These are phyloP conservation scores for Nakazawaea siamensis DNA, from an alignment of 805 yeast species.

Conservation along the genomic window DNA sequence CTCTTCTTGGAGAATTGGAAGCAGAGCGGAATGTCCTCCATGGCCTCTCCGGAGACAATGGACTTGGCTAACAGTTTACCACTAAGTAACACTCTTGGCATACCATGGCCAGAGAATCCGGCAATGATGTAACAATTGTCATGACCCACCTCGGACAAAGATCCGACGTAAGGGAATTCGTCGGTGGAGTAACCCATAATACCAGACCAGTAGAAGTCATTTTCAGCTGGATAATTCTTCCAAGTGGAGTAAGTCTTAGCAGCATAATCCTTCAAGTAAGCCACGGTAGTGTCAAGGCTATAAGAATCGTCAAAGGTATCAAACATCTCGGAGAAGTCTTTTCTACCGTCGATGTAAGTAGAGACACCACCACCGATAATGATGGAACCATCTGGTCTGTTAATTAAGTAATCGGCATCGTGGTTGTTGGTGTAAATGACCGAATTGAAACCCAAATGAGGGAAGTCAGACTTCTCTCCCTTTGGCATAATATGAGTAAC, in stretches of 20 bases:
- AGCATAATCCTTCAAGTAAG: conserved; percentile 10
- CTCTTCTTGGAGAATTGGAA: conserved; percentile 11
- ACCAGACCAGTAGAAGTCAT: conserved; percentile 12
- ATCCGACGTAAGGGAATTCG: conserved; percentile 14
- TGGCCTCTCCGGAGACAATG: conserved; percentile 6
- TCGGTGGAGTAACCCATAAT: conserved; percentile 14
- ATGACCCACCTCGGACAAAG: conserved; percentile 5
- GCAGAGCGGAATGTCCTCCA: conserved; percentile 12
- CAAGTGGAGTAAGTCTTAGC: conserved; percentile 9
- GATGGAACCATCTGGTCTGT: conserved; percentile 29
- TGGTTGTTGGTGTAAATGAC: conserved; percentile 14
- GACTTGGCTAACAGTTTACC: conserved; percentile 12
- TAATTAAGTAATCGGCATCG: conserved; percentile 23
- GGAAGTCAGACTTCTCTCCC: conserved; percentile 14
- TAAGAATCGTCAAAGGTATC: conserved; percentile 12
- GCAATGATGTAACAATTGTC: conserved; percentile 11
- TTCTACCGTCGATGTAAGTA: conserved; percentile 1
- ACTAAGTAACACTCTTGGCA: conserved; percentile 13
- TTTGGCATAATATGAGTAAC: conserved; percentile 17
- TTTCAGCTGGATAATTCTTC: conserved; percentile 7
- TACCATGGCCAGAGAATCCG: conserved; percentile 15
- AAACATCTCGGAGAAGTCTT: neutral
- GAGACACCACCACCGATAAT: conserved; percentile 25
- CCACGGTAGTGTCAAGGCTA: conserved; percentile 6
- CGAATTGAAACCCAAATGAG: conserved; percentile 23